Evolutionary conservation across 2,329 filamentous ascomycete genomes (phyloP), one percentile per base, ranked within the genome.

Genomic region (Diaporthe sp.): DNA sequence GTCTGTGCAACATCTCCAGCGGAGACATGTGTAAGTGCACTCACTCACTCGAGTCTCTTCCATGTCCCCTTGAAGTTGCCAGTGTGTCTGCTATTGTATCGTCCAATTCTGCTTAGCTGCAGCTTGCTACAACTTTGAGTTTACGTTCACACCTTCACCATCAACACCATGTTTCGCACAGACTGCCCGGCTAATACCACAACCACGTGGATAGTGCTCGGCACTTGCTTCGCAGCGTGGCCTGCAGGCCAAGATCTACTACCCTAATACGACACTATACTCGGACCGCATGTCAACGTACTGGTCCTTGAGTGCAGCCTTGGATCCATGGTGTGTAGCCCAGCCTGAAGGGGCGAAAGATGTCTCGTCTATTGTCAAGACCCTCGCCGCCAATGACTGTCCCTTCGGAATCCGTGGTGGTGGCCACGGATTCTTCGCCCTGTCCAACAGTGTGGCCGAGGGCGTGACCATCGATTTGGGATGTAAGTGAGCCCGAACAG

Each of bases 341-440:
- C 77, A 84, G 68, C 84, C 84, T 3, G 75, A 78, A 39, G 80
- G 79, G 2, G 78, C 81, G 8, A 76, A 83, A 37, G 84, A 86
- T 75, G 83, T 85, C 17, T 83, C 85, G 3, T 78, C 77, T 31
- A 80, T 82, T 10, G 80, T 85, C 55, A 84, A 81, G 53, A 79
- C 82, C 8, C 77, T 86, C 3, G 78, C 79, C 47, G 67, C 78
- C 7, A 78, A 81, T 8, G 61, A 81, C 17, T 85, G 84, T 72
- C 79, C 81, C 17, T 85, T 85, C 73, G 84, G 82, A 28, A 82
- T 85, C 42, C 79, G 82, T 1, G 83, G 83, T 20, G 83, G 83
- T 42, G 82, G 84, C 3, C 83, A 85, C n/a, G 83, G 82, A 22
- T 79, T 80, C 20, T 82, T 81, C 31, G 74, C 79, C 0, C 58